Conservation (phyloP, 2,329 filamentous ascomycete genomes). For the Ceratocystis alfenasii region DNA sequence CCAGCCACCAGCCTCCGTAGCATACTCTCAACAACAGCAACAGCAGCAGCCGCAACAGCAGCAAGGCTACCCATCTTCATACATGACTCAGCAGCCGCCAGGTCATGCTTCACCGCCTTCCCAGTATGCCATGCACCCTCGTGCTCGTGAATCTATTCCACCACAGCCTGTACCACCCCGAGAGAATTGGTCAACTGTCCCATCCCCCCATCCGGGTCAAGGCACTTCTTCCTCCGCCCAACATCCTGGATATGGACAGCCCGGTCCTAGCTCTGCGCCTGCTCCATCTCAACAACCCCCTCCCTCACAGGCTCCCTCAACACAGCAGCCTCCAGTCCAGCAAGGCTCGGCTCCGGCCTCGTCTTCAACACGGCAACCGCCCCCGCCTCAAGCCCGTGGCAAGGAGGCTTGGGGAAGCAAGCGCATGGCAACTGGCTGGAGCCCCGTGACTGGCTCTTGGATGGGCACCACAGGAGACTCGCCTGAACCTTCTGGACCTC, state of each 20-base stretch:
- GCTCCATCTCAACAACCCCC: constrained; percentile 5
- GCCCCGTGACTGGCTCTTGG: background rate
- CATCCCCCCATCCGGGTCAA: constrained; percentile 3
- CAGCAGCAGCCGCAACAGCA: constrained; percentile 23
- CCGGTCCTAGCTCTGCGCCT: constrained; percentile 6
- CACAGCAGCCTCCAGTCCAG: constrained; percentile 2
- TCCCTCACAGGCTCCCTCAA: background rate
- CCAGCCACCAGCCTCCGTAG: background rate
- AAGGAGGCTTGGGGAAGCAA: constrained; percentile 1
- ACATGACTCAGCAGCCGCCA: constrained; percentile 19
- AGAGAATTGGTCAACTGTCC: constrained; percentile 7
- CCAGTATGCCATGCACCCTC: constrained; percentile 16
- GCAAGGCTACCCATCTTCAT: constrained; percentile 9
- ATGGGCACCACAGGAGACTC: constrained; percentile 2
- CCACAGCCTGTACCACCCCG: constrained; percentile 9
- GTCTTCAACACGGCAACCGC: constrained; percentile 3
- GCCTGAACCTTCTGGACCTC: background rate
- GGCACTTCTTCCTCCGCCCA: background rate
- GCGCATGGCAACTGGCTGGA: background rate
- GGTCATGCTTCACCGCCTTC: constrained; percentile 21
- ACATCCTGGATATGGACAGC: constrained; percentile 3
- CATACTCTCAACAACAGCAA: constrained; percentile 20
- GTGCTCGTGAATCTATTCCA: constrained; percentile 9
- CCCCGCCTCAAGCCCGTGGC: background rate
- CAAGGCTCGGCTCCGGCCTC: background rate